Conservation (phyloP, 768 basidiomycete genomes). For the Leccinum truebloodii region DNA sequence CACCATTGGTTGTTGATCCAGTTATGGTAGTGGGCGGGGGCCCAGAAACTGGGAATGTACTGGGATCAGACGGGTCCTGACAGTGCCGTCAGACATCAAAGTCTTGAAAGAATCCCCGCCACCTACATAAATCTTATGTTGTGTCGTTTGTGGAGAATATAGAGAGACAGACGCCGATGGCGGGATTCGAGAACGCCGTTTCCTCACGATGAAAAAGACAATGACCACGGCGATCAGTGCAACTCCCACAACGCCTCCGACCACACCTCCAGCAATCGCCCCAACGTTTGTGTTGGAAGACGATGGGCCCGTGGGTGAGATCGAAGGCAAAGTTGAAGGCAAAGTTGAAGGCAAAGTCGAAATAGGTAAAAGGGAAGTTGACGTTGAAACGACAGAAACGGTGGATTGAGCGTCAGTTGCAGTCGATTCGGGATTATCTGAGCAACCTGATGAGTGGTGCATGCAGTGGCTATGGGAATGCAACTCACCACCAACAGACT, state of each 20-base stretch:
- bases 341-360: too few species aligned
- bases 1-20: slow-evolving; percentile 6
- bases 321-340: slow-evolving; percentile 3
- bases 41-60: slow-evolving; percentile 37
- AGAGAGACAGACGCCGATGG: slow-evolving; percentile 10
- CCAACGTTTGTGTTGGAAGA: slow-evolving; percentile 39
- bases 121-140: slow-evolving; percentile 27
- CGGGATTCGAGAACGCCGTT: slow-evolving; percentile 26
- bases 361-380: slow-evolving; percentile 16
- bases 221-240: slow-evolving; percentile 41
- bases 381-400: slow-evolving; percentile 11
- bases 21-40: slow-evolving; percentile 16
- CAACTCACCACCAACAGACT: slow-evolving; percentile 6
- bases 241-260: slow-evolving; percentile 59
- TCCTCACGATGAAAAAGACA: slow-evolving; percentile 41
- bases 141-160: slow-evolving; percentile 12
- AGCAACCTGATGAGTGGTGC: too few species aligned
- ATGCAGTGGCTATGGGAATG: too few species aligned
- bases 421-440: slow-evolving; percentile 47
- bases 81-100: not conserved
- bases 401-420: slow-evolving; percentile 34
- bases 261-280: slow-evolving; percentile 63
- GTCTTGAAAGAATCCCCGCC: too few species aligned
- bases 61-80: slow-evolving; percentile 39
- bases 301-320: slow-evolving; percentile 3